Base-by-base conservation (phyloP, 1,139 yeast species). In the Yamadazyma mexicana region DNA sequence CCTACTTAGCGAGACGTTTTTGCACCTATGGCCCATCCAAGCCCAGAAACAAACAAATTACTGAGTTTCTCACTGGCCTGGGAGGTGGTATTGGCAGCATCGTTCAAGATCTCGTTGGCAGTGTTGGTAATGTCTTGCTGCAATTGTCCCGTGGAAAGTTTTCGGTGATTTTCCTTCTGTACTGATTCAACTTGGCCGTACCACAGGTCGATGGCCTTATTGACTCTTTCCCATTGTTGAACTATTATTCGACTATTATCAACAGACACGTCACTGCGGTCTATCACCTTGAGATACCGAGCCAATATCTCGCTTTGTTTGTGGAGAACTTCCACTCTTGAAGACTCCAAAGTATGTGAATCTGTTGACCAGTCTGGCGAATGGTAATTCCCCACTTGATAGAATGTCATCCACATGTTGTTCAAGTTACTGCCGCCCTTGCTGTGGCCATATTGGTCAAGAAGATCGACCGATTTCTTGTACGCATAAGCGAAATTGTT, bases 1-100 rank as follows among this genome's bases (percentile, higher is more conserved):
- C 22, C 22, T 20, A 20, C 5, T 20, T 26, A 26, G 6, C 16
- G 29, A 26, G 29, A n/a, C 7, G 7, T 24, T 36, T 64, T 69
- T 3, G 85, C 85, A 4, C 85, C 85, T 45, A 79, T 77, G 1
- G 84, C 85, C 85, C 85, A 79, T 2, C 84, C 85, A 34, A 79
- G 59, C 1, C 85, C 84, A 27, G 78, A 69, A 1, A 75, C 82
- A 40, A 79, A 62, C 43, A 79, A 55, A 44, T 70, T 75, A 5
- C 80, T 73, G 6, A 78, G 48, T 50, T 75, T 77, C 40, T 75
- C 81, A 31, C 79, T 61, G 5, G 73, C 73, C 28, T 68, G 67
- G 33, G 54, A 52, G 2, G 69, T 63, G 11, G 67, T 61, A 14
- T 53, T 51, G 11, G 68, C 54, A 7, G 69, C 69, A 33, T 66